phyloP scores from a whole-genome alignment of 2,329 filamentous ascomycete genomes.

The Fusarium brevicatenulatum region DNA sequence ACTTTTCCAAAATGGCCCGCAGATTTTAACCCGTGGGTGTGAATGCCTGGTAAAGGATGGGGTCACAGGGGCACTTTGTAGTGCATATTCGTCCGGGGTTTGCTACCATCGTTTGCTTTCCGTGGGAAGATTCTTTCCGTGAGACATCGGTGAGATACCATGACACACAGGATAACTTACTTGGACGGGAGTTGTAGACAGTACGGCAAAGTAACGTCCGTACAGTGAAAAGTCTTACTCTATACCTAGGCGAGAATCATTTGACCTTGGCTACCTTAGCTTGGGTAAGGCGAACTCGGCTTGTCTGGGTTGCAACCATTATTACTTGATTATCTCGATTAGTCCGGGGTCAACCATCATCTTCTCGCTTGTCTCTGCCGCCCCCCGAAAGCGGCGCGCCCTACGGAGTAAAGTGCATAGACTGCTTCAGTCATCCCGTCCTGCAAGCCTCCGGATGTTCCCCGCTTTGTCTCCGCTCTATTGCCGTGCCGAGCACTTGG shows the following conservation, averaged over 20 bases:
- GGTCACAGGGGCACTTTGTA: constrained; percentile 27
- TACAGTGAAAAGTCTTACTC: background rate
- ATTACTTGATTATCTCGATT: constrained; percentile 4
- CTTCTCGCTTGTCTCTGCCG: background rate
- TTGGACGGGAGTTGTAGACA: background rate
- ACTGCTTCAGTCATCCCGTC: background rate
- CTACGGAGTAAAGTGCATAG: too few species aligned
- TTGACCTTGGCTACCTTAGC: background rate
- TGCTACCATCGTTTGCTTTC: background rate
- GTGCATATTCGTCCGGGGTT: background rate
- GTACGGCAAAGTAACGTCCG: too few species aligned
- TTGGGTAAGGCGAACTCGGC: background rate
- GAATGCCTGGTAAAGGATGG: constrained; percentile 1
- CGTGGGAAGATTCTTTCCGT: background rate
- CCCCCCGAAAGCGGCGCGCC: constrained; percentile 29
- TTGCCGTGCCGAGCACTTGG: constrained; percentile 26
- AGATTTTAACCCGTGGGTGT: background rate
- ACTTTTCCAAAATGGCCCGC: background rate
- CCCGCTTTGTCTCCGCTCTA: constrained; percentile 18
- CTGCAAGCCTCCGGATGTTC: constrained; percentile 7
- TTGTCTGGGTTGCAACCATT: constrained; percentile 20
- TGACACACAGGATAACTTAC: constrained; percentile 6
- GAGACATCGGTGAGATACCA: constrained; percentile 16
- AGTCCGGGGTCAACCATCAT: background rate
- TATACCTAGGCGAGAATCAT: background rate